These are phyloP conservation scores for Somion occarium DNA, from an alignment of 1,284 basidiomycete species.

Conservation along the genomic window DNA sequence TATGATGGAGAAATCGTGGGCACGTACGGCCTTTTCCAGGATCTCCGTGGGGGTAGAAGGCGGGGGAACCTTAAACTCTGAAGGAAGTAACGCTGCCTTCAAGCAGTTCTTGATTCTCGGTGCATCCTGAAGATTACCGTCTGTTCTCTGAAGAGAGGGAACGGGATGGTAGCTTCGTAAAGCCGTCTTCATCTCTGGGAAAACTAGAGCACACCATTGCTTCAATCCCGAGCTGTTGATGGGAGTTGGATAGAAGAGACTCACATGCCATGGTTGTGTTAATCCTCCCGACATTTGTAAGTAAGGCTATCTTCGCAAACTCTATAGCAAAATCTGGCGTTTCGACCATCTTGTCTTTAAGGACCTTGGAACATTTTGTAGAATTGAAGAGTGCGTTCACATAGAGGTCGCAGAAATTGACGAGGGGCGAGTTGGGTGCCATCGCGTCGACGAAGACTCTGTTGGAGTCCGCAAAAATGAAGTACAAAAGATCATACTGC, in stretches of 20 bases:
- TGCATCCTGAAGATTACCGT: conserved; percentile 76
- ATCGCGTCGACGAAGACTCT: conserved; percentile 44
- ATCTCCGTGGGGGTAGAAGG: conserved; percentile 72
- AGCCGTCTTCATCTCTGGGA: conserved; percentile 79
- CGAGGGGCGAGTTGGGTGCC: conserved; percentile 26
- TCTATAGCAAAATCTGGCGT: conserved; percentile 65
- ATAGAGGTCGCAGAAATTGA: conserved; percentile 74
- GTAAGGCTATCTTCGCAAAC: conserved; percentile 71
- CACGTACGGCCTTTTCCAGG: conserved; percentile 52
- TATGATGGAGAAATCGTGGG: background rate
- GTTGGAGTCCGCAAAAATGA: conserved; percentile 63
- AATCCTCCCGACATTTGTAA: conserved; percentile 78
- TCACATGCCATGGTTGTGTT: conserved; percentile 84
- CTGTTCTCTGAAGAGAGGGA: conserved; percentile 72
- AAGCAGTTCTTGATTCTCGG: conserved; percentile 75
- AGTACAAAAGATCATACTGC: conserved; percentile 70
- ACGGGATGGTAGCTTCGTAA: conserved; percentile 81
- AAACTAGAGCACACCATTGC: conserved; percentile 37
- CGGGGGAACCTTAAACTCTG: conserved; percentile 61
- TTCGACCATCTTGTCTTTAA: conserved; percentile 68
- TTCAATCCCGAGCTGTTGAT: conserved; percentile 3
- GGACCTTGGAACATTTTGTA: conserved; percentile 57
- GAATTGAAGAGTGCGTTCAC: conserved; percentile 67
- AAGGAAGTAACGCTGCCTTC: conserved; percentile 72
- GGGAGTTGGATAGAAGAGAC: conserved; percentile 23